Conservation (phyloP, 768 basidiomycete genomes). For the Pluteus cervinus region DNA sequence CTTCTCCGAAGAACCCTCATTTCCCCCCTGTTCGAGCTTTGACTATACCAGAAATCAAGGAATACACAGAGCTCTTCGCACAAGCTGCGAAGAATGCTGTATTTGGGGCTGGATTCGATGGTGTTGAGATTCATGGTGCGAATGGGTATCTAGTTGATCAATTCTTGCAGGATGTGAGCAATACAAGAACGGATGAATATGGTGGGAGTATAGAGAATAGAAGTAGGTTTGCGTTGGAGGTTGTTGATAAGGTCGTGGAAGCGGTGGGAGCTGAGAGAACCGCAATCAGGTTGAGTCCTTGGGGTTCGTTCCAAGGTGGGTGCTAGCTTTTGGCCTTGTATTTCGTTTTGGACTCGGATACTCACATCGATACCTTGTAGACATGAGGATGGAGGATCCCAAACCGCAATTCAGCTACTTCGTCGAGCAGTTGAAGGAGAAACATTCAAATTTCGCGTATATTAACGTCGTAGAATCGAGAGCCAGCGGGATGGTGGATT, state of each 20-base stretch:
- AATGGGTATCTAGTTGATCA: conserved; percentile 52
- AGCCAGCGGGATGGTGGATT: conserved; percentile 7
- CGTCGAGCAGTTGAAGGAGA: conserved; percentile 25
- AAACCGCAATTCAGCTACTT: conserved; percentile 40
- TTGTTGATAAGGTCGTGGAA: conserved; percentile 42
- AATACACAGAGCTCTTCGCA: conserved; percentile 44
- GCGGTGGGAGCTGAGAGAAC: conserved; percentile 51
- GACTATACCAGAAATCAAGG: conserved; percentile 40
- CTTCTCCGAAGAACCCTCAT: no score
- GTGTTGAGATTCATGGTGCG: conserved; percentile 42
- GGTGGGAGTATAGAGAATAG: conserved; percentile 64
- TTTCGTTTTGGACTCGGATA: no score
- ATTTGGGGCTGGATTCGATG: conserved; percentile 60
- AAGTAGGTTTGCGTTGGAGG: conserved; percentile 47
- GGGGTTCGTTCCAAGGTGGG: conserved; percentile 35
- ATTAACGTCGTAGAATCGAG: conserved; percentile 35
- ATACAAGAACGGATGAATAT: conserved; percentile 57
- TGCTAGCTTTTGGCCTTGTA: no score
- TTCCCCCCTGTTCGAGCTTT: conserved; percentile 33
- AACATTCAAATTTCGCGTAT: conserved; percentile 32
- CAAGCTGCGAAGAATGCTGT: conserved; percentile 52
- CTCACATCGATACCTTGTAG: no score
- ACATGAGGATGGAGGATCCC: conserved; percentile 39
- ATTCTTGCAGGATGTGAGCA: conserved; percentile 53
- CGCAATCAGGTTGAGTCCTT: conserved; percentile 54